Evolutionary conservation across 106 monocot species (phyloP).

Genomic region (Triglochin maritima): DNA sequence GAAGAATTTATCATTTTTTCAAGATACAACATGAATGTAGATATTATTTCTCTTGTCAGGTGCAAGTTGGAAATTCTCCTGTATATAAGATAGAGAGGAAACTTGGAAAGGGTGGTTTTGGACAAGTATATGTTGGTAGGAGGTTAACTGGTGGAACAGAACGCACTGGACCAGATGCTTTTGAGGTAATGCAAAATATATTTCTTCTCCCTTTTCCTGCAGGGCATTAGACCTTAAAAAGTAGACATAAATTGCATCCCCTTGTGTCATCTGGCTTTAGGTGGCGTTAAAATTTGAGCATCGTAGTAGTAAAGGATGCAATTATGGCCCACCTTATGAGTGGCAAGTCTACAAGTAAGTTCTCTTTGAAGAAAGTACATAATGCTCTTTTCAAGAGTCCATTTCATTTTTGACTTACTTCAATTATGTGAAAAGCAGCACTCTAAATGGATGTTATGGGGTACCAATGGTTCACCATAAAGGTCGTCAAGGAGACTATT

Average conservation of each 20-base stretch:
- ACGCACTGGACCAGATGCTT: slow-evolving; percentile 84
- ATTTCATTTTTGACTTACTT: slow-evolving; percentile 10
- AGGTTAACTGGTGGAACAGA: slow-evolving; percentile 83
- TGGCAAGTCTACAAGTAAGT: slow-evolving; percentile 93
- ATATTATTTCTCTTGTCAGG: neutral
- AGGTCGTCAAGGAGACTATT: slow-evolving; percentile 95
- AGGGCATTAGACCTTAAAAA: too few relatives aligned
- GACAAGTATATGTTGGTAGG: slow-evolving; percentile 96
- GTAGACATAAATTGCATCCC: too few relatives aligned
- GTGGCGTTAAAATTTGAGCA: slow-evolving; percentile 88
- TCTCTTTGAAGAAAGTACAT: neutral
- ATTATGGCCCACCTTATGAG: slow-evolving; percentile 82
- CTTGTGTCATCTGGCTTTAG: slow-evolving; percentile 14
- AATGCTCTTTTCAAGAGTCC: neutral
- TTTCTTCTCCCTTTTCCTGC: neutral
- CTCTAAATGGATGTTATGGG: slow-evolving; percentile 94
- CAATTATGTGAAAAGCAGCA: slow-evolving; percentile 19
- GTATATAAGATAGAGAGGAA: slow-evolving; percentile 95
- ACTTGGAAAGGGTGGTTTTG: slow-evolving; percentile 99
- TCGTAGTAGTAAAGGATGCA: slow-evolving; percentile 86
- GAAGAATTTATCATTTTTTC: too few relatives aligned
- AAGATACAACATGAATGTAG: too few relatives aligned
- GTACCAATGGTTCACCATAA: slow-evolving; percentile 87
- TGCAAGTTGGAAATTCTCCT: slow-evolving; percentile 90
- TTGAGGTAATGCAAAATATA: slow-evolving; percentile 44